A percentile compares a stretch with the other conserved stretches of the same genome.
phyloP scores from a whole-genome alignment of 2,329 filamentous ascomycete genomes.

The Gremmenia infestans region DNA sequence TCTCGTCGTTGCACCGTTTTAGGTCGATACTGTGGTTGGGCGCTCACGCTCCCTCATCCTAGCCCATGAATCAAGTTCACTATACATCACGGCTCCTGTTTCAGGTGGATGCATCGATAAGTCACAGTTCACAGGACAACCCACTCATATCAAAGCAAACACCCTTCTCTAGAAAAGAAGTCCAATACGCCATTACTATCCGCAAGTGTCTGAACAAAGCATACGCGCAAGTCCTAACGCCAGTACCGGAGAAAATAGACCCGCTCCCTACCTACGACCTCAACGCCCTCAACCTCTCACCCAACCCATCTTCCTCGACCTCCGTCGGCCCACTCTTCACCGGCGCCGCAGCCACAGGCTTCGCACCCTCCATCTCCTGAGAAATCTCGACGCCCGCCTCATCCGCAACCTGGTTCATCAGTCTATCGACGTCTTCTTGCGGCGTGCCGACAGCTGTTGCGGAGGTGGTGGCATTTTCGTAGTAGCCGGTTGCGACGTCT shows the following conservation, averaged over 20 bases:
- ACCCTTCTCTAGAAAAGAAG: neutral
- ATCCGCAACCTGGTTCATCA: slow-evolving; percentile 81
- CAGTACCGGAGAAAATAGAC: neutral
- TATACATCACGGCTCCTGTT: too few relatives aligned
- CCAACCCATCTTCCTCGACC: slow-evolving; percentile 72
- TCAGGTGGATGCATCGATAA: too few relatives aligned
- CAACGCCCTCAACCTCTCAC: slow-evolving; percentile 51
- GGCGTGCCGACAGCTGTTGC: slow-evolving; percentile 70
- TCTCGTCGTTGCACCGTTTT: too few relatives aligned
- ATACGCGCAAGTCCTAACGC: neutral
- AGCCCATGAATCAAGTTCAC: too few relatives aligned
- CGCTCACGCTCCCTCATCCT: too few relatives aligned
- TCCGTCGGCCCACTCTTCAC: slow-evolving; percentile 63
- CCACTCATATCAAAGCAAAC: neutral
- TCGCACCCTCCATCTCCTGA: slow-evolving; percentile 60
- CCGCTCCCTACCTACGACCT: slow-evolving; percentile 29
- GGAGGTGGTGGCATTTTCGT: slow-evolving; percentile 78
- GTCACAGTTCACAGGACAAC: neutral
- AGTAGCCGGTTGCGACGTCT: slow-evolving; percentile 46
- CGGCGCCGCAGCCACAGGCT: slow-evolving; percentile 53
- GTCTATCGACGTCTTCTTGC: slow-evolving; percentile 80
- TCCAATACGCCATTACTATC: neutral
- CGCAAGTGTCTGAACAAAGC: neutral
- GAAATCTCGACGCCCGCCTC: slow-evolving; percentile 80
- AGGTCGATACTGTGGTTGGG: too few relatives aligned